Conservation (phyloP, 345 rosid genomes). For the Populus tremula region DNA sequence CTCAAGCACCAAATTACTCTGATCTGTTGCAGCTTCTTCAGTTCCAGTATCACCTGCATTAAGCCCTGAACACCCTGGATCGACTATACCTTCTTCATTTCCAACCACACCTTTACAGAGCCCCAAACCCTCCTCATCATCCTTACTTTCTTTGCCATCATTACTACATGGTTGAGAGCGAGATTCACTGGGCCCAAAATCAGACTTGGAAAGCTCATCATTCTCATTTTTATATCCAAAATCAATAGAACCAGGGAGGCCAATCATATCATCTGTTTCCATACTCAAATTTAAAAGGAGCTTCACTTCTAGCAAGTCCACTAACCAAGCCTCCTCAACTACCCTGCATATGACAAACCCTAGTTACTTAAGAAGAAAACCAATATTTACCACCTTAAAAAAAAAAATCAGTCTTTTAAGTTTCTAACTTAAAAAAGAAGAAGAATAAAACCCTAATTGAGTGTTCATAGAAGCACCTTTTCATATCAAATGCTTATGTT, state of each 20-base stretch:
- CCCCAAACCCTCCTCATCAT: slow-evolving; percentile 36
- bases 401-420: not conserved
- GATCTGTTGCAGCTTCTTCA: slow-evolving; percentile 12
- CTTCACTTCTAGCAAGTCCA: slow-evolving; percentile 7
- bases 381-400: not conserved
- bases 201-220: slow-evolving; percentile 27
- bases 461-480: not conserved
- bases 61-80: slow-evolving; percentile 36
- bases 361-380: not conserved
- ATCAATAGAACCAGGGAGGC: slow-evolving; percentile 32
- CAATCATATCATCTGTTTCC: slow-evolving; percentile 47
- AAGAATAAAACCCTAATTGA: not conserved
- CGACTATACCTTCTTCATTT: slow-evolving; percentile 17
- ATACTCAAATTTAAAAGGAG: slow-evolving; percentile 21
- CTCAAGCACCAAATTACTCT: not conserved
- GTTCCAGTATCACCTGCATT: slow-evolving; percentile 32
- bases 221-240: slow-evolving; percentile 34
- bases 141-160: slow-evolving; percentile 25
- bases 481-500: not conserved
- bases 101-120: slow-evolving; percentile 33
- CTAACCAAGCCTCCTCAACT: slow-evolving; percentile 5
- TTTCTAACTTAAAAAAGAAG: not conserved
- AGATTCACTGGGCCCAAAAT: slow-evolving; percentile 36
- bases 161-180: slow-evolving; percentile 21
- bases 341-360: slow-evolving; percentile 22